These are phyloP conservation scores for Draba incana DNA, from an alignment of 345 rosid genomes.

Conservation along the genomic window DNA sequence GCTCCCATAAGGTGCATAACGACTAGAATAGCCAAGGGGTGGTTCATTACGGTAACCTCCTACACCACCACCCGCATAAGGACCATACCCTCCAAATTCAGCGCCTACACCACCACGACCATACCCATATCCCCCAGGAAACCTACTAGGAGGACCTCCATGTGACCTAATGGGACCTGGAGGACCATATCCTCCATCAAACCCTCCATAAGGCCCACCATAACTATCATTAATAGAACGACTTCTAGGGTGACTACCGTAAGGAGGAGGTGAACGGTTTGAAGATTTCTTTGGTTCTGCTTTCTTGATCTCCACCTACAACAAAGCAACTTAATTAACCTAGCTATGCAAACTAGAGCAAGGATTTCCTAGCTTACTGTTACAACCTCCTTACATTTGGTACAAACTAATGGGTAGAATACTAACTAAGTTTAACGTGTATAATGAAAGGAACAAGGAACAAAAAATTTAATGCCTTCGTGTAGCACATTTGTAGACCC, in stretches of 20 bases:
- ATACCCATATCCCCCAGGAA: slow-evolving; percentile 70
- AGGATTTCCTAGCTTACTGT: slow-evolving; percentile 30
- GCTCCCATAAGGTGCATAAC: slow-evolving; percentile 77
- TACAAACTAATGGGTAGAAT: slow-evolving; percentile 19
- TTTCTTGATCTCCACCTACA: slow-evolving; percentile 99
- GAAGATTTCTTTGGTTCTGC: slow-evolving; percentile 99
- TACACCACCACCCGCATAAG: slow-evolving; percentile 59
- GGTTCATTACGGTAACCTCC: slow-evolving; percentile 76
- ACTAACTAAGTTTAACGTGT: slow-evolving; percentile 9
- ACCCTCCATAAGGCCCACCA: slow-evolving; percentile 65
- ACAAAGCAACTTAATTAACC: slow-evolving; percentile 96
- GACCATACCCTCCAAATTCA: slow-evolving; percentile 76
- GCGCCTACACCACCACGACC: slow-evolving; percentile 67
- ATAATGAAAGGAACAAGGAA: slow-evolving; percentile 9
- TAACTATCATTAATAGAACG: slow-evolving; percentile 67
- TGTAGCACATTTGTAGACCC: slow-evolving; percentile 16
- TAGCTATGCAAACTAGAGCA: slow-evolving; percentile 59
- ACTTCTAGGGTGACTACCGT: slow-evolving; percentile 76
- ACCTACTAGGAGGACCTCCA: slow-evolving; percentile 63
- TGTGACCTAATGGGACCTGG: slow-evolving; percentile 74
- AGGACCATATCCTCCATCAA: slow-evolving; percentile 83
- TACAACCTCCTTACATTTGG: slow-evolving; percentile 32
- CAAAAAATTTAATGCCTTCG: neutral
- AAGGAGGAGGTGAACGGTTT: slow-evolving; percentile 87
- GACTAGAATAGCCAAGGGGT: slow-evolving; percentile 89